A percentile compares a stretch with the other conserved stretches of the same genome.
phyloP scores from a whole-genome alignment of 2,329 filamentous ascomycete species.

The Trichoderma oligosporum region DNA sequence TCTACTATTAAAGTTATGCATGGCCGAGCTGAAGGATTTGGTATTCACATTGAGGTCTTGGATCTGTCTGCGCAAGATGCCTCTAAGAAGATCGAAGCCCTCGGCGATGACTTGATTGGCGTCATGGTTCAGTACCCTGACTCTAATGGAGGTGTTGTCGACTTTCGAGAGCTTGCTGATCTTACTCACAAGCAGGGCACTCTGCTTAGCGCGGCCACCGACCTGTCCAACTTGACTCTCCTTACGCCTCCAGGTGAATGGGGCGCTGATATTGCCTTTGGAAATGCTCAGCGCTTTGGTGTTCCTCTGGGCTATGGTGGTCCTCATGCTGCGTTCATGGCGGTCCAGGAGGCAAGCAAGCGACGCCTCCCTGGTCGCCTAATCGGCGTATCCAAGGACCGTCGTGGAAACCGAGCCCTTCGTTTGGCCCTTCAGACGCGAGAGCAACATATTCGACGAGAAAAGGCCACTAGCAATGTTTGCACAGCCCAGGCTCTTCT shows the following conservation, averaged over 20 bases:
- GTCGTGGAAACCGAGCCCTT: constrained; percentile 75
- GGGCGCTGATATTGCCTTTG: constrained; percentile 92
- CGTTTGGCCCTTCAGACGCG: constrained; percentile 84
- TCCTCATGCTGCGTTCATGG: constrained; percentile 96
- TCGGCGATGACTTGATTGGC: constrained; percentile 80
- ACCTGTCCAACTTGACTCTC: constrained; percentile 80
- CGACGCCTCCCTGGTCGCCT: constrained; percentile 88
- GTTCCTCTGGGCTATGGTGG: constrained; percentile 90
- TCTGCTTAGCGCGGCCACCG: constrained; percentile 82
- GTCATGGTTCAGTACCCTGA: constrained; percentile 95
- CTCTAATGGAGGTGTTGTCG: constrained; percentile 73
- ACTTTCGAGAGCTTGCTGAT: constrained; percentile 71
- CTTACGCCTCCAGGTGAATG: constrained; percentile 90
- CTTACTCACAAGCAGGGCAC: constrained; percentile 72
- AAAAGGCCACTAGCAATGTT: constrained; percentile 97
- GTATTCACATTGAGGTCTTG: constrained; percentile 69
- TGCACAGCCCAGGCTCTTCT: constrained; percentile 92
- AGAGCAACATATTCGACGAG: constrained; percentile 92
- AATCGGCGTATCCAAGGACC: constrained; percentile 87
- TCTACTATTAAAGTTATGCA: constrained; percentile 81
- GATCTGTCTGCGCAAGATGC: constrained; percentile 64
- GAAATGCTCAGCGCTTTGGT: constrained; percentile 85
- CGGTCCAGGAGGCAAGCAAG: constrained; percentile 86
- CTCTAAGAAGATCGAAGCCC: constrained; percentile 62
- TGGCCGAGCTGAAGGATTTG: constrained; percentile 87